Conservation (phyloP, 2,329 filamentous ascomycete species). For the Blastomyces emzantsi region DNA sequence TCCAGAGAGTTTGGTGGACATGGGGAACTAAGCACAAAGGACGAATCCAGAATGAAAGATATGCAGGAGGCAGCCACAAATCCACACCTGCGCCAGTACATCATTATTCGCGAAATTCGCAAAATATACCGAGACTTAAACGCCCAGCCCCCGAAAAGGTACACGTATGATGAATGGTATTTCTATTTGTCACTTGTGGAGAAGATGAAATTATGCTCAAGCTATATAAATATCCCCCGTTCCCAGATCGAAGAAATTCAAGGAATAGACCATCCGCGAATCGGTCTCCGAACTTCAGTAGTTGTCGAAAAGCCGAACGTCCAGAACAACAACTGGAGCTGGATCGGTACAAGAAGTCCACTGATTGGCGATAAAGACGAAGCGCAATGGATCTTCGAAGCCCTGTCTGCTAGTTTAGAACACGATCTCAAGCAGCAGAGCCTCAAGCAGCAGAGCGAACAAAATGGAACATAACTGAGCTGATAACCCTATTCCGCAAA, state of each 20-base stretch:
- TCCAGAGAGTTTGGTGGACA: slow-evolving; percentile 15
- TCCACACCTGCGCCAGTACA: slow-evolving; percentile 40
- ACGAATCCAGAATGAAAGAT: slow-evolving; percentile 5
- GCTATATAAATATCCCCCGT: slow-evolving; percentile 22
- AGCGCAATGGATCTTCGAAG: slow-evolving; percentile 36
- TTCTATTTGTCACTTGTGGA: slow-evolving; percentile 43
- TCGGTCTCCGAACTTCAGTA: slow-evolving; percentile 9
- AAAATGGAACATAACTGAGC: background rate
- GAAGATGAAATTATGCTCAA: slow-evolving; percentile 35
- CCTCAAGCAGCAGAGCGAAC: slow-evolving; percentile 13
- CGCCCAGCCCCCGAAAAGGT: slow-evolving; percentile 27
- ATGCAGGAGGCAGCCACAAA: slow-evolving; percentile 10
- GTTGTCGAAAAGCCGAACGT: background rate
- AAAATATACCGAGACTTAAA: slow-evolving; percentile 32
- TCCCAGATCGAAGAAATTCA: slow-evolving; percentile 7
- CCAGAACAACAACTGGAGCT: slow-evolving; percentile 28
- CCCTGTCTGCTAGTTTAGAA: slow-evolving; percentile 32
- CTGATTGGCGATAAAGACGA: slow-evolving; percentile 35
- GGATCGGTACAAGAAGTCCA: slow-evolving; percentile 33
- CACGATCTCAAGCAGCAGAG: slow-evolving; percentile 26
- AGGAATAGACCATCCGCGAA: background rate
- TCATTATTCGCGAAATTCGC: slow-evolving; percentile 32
- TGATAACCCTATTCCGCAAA: background rate
- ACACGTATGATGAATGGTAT: slow-evolving; percentile 39
- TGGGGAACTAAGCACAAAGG: slow-evolving; percentile 13